Evolutionary conservation across 2,329 filamentous ascomycete species (phyloP), one percentile per base, ranked within the genome.

Genomic region (Cladosporium colombiae): DNA sequence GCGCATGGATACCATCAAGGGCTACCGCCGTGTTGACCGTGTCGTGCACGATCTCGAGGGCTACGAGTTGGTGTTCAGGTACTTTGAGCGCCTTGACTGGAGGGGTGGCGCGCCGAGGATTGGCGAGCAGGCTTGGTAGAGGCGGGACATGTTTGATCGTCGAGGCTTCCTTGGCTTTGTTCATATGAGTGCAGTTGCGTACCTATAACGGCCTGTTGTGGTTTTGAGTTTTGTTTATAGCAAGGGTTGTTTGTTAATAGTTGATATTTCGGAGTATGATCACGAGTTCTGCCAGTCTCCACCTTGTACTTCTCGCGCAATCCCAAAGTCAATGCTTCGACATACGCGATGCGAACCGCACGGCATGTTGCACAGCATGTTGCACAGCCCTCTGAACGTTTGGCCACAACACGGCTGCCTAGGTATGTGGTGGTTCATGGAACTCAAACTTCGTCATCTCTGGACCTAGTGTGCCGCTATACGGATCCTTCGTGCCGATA

Each of bases 11-110:
- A 84, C 84, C 60, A 91, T 99, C 71, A 84, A 87, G 67, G 95
- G 95, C 1, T 99, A 99, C 78, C 87, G 90, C 67, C 88, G 95
- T 23, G 86, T 97, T 62, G 95, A 99, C 78, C 90, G 93, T 64
- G 97, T 99, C 70, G 92, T 99, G 60, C 95, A 99, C 78, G 93
- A 98, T 74, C 89, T 99, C 73, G 94, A 99, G 75, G 95, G 96
- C 62, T 99, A 99, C 76, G 93, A 98, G 78, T 84, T 99, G 44
- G 90, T 99, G 55, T 99, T 99, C 82, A 88, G 94, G 66, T 97
- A 96, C 83, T 99, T 96, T 76, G 93, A 98, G 82, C 88, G 92
- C 67, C 88, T 96, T 71, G 94, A 91, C 73, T 98, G 86, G 86
- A 85, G 85, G 77, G 87, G 87, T 63, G 86, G 86, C 69, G 84